Percentiles rank a stretch among this genome's conserved stretches.
These are phyloP conservation scores for Xylaria venustula DNA, from an alignment of 495 filamentous ascomycete genomes.

Conservation along the genomic window DNA sequence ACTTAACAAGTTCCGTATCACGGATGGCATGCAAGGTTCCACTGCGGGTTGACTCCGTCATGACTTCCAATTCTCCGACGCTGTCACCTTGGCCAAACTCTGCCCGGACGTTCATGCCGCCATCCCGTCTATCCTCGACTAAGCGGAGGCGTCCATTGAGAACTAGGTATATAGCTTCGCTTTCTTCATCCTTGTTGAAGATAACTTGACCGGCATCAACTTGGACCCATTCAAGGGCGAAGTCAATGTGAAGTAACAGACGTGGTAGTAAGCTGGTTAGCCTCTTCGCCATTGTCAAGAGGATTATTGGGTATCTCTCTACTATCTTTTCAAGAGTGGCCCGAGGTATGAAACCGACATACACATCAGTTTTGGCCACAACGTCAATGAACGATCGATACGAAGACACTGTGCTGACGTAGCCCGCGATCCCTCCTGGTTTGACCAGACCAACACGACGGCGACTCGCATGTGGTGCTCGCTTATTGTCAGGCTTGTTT, in stretches of 20 bases:
- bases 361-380: slow-evolving; percentile 95
- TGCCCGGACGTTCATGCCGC: slow-evolving; percentile 82
- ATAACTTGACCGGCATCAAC: slow-evolving; percentile 92
- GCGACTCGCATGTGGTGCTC: slow-evolving; percentile 32
- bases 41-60: slow-evolving; percentile 87
- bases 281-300: slow-evolving; percentile 93
- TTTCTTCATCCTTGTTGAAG: slow-evolving; percentile 91
- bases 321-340: slow-evolving; percentile 86
- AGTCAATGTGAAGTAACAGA: slow-evolving; percentile 95
- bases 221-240: slow-evolving; percentile 96
- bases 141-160: slow-evolving; percentile 86
- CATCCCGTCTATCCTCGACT: slow-evolving; percentile 73
- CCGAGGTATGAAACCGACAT: slow-evolving; percentile 91
- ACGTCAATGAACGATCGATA: slow-evolving; percentile 96
- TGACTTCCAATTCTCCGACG: slow-evolving; percentile 93
- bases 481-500: slow-evolving; percentile 15
- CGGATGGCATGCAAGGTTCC: slow-evolving; percentile 94
- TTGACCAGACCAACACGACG: slow-evolving; percentile 92
- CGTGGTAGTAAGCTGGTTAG: slow-evolving; percentile 85
- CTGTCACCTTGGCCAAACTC: slow-evolving; percentile 98
- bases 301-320: slow-evolving; percentile 85
- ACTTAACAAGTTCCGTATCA: slow-evolving; percentile 93
- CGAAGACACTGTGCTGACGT: slow-evolving; percentile 88
- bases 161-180: slow-evolving; percentile 97
- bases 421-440: slow-evolving; percentile 91